Evolutionary conservation across 31 red algal species (phyloP).

Genomic region (Odonthalia washingtoniensis): DNA sequence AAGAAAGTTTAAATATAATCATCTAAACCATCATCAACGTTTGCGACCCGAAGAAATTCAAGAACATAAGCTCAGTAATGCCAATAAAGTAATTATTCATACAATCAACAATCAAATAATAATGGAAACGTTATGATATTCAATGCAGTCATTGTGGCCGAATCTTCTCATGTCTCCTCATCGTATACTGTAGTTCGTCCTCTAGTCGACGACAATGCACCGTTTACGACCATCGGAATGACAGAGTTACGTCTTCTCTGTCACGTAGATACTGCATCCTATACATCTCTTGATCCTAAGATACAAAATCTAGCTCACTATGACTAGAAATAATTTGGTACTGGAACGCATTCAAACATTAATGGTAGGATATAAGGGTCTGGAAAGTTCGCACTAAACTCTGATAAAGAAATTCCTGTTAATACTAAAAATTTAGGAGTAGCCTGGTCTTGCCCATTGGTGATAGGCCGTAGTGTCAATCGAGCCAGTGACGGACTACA

Average conservation of each 20-base stretch:
- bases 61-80: neutral
- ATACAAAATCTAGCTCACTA: neutral
- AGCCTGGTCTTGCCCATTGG: neutral
- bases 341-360: neutral
- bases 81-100: neutral
- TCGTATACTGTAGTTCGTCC: too few relatives aligned
- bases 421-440: neutral
- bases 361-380: neutral
- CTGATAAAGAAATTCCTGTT: neutral
- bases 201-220: neutral
- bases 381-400: neutral
- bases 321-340: neutral
- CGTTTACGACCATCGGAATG: neutral
- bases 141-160: neutral
- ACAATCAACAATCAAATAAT: neutral
- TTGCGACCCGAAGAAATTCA: neutral
- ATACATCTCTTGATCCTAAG: neutral
- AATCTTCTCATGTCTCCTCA: neutral
- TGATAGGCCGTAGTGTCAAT: neutral
- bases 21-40: neutral
- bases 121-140: neutral
- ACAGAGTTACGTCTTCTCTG: too few relatives aligned
- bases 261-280: neutral
- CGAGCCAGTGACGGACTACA: neutral
- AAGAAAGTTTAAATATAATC: neutral